A percentile compares a stretch with the other conserved stretches of the same genome.
These are phyloP conservation scores for Alternaria sp. DNA, from an alignment of 2,329 filamentous ascomycete species.

Conservation along the genomic window DNA sequence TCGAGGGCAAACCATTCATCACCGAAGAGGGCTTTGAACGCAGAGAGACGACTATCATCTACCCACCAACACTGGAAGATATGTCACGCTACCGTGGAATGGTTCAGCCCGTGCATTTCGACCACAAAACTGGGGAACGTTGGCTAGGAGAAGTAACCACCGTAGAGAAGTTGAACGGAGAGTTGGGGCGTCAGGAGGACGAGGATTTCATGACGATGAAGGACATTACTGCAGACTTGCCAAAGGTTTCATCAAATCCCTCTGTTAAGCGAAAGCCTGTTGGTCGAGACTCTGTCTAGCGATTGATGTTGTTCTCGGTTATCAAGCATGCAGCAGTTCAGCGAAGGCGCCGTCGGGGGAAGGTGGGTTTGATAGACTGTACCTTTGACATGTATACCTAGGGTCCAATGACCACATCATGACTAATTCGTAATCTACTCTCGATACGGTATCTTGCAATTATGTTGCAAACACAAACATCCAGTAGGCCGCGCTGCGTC, in stretches of 20 bases:
- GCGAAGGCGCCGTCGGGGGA: conserved; percentile 4
- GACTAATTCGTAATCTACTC: conserved; percentile 1
- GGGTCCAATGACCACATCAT: conserved; percentile 3
- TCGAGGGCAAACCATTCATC: conserved; percentile 50
- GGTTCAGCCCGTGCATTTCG: conserved; percentile 43
- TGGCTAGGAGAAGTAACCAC: conserved; percentile 38
- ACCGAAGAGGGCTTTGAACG: conserved; percentile 54
- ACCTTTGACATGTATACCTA: conserved; percentile 9
- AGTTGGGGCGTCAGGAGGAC: conserved; percentile 16
- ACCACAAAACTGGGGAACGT: conserved; percentile 38
- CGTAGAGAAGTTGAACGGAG: conserved; percentile 28
- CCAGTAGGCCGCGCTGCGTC: not conserved
- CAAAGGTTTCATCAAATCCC: conserved; percentile 19
- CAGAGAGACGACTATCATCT: conserved; percentile 57
- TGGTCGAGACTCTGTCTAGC: conserved; percentile 9
- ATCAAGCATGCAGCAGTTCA: conserved; percentile 6
- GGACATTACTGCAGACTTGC: conserved; percentile 21
- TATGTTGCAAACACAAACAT: no score
- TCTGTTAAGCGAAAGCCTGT: conserved; percentile 29
- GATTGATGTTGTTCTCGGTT: not conserved
- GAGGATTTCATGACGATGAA: conserved; percentile 21
- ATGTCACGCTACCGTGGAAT: conserved; percentile 39
- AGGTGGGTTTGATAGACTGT: not conserved
- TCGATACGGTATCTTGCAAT: no score
- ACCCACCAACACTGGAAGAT: conserved; percentile 55